Evolutionary conservation across 2,329 filamentous ascomycete species (phyloP).

Genomic region (Ophiosphaerella narmari): DNA sequence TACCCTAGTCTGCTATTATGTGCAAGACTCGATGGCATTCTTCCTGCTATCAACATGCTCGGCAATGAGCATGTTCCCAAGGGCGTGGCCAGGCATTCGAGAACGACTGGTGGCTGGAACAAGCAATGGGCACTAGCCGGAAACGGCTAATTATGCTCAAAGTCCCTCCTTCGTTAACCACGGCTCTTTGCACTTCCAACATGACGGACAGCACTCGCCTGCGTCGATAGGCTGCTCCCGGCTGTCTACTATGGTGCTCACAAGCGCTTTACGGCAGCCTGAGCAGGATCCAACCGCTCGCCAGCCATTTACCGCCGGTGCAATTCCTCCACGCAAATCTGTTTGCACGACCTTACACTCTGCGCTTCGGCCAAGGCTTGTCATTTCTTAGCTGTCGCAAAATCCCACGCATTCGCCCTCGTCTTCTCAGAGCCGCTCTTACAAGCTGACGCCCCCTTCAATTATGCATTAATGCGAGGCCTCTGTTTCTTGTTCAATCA

Average conservation of each 20-base stretch:
- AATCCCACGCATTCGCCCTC: slow-evolving; percentile 34
- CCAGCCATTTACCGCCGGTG: not conserved
- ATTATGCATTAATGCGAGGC: slow-evolving; percentile 37
- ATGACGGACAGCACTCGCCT: slow-evolving; percentile 11
- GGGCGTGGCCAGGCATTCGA: slow-evolving; percentile 6
- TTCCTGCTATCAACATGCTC: too few species aligned
- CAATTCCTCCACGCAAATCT: slow-evolving; percentile 1
- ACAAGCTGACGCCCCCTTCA: slow-evolving; percentile 5
- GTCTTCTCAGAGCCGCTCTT: slow-evolving; percentile 18
- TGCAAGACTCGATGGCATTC: not conserved
- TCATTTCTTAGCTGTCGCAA: slow-evolving; percentile 39
- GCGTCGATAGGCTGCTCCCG: slow-evolving; percentile 1
- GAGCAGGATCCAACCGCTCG: slow-evolving; percentile 1
- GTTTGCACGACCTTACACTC: slow-evolving; percentile 27
- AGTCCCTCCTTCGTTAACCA: slow-evolving; percentile 23
- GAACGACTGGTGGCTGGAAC: slow-evolving; percentile 14
- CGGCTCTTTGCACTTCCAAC: slow-evolving; percentile 17
- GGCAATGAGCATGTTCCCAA: not conserved
- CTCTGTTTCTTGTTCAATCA: slow-evolving; percentile 6
- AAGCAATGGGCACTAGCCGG: slow-evolving; percentile 22
- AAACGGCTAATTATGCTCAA: slow-evolving; percentile 36
- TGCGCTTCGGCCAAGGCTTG: slow-evolving; percentile 39
- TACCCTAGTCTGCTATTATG: not conserved
- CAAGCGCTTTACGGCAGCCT: not conserved
- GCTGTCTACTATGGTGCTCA: not conserved